A percentile compares a stretch with the other conserved stretches of the same genome.
Evolutionary conservation across 331 rosid species (phyloP).

Genomic region (Arachis monticola): DNA sequence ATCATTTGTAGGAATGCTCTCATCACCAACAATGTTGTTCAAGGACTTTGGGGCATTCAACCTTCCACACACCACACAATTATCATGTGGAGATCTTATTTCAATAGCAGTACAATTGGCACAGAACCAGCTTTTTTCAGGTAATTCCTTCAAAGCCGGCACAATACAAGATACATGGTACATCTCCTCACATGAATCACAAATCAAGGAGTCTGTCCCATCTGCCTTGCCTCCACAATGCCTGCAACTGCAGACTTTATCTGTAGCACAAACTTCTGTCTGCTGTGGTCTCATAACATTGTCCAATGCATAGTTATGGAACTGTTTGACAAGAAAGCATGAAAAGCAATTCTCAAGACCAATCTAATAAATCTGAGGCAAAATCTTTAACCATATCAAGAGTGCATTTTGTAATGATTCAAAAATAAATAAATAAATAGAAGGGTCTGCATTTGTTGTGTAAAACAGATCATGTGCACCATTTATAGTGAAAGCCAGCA

Average conservation of each 20-base stretch:
- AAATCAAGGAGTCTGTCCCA: constrained; percentile 79
- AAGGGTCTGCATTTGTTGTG: constrained; percentile 34
- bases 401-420: constrained; percentile 26
- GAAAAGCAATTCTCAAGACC: constrained; percentile 39
- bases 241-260: constrained; percentile 65
- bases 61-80: constrained; percentile 79
- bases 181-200: constrained; percentile 95
- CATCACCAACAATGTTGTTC: constrained; percentile 48
- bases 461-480: constrained; percentile 16
- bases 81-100: constrained; percentile 63
- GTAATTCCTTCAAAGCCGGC: constrained; percentile 83
- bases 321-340: constrained; percentile 51
- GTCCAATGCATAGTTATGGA: constrained; percentile 52
- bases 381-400: constrained; percentile 33
- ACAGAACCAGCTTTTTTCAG: constrained; percentile 88
- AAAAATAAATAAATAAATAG: neutral
- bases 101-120: constrained; percentile 65
- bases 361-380: constrained; percentile 21
- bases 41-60: constrained; percentile 51
- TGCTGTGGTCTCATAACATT: constrained; percentile 64
- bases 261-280: constrained; percentile 48
- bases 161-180: constrained; percentile 86
- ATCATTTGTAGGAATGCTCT: constrained; percentile 48
- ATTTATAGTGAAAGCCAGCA: constrained; percentile 21
- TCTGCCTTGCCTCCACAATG: constrained; percentile 72